Base-by-base conservation (phyloP, 768 basidiomycete species). In the Baorangia bicolor region DNA sequence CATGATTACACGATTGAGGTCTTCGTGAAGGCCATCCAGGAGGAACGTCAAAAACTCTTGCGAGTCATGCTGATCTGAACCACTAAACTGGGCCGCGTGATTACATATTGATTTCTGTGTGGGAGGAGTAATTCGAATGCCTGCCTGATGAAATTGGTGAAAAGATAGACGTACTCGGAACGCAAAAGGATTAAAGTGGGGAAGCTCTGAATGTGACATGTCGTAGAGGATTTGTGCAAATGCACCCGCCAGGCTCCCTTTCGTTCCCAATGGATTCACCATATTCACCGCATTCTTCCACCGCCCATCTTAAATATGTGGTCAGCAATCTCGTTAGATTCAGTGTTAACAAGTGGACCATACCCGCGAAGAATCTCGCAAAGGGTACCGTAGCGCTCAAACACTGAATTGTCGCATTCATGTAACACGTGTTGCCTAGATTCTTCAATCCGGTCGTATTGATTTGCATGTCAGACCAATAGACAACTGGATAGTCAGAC, bases 401-500 rank as follows among this genome's bases (percentile, higher is more conserved):
- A 70, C 97, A 99, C 72, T 99, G 97, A 16, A 99, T 84, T 7
- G 94, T 94, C 30, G 97, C 92, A 70, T 98, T 98, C 94, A 98
- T 98, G 69, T 98, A 99, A 71, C 97, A 99, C 9, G 97, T 99
- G 70, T 98, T 98, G 18, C 90, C 88, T 57, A 98, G 68, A 69
- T 99, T 99, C 81, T 95, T 95, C 68, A 99, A 71, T 4, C 96
- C 96, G 0, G 87, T 85, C 20, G 85, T 85, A 23, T 87, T 88
- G 51, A 94, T 85, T 57, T 87, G 82, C 38, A 84, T 77, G 67
- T 94, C 91, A 14, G 79, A 73, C 94, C 94, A 98, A 70, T 90
- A 95, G 6, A 78, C 78, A 21, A 93, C 86, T 5, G 90, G 88
- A 67, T 90, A 94, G 43, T 88, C 85, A n/a, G 83, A 86, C 28